These are phyloP conservation scores for Penicillium egyptiacum DNA, from an alignment of 495 filamentous ascomycete species.

Conservation along the genomic window DNA sequence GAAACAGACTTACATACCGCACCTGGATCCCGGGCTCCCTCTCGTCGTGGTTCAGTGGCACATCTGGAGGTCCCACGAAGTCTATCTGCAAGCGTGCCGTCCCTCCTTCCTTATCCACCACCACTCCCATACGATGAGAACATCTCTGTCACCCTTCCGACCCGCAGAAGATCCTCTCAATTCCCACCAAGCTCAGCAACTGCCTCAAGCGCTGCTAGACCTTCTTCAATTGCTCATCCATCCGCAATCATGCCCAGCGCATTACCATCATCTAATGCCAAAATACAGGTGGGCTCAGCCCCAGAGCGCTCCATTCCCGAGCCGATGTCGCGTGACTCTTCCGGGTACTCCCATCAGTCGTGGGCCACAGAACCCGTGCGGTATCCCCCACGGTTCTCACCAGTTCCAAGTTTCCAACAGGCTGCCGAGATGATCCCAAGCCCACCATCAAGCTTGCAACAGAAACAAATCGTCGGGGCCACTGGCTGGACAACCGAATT, in stretches of 20 bases:
- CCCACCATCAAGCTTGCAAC: slow-evolving; percentile 11
- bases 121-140: slow-evolving; percentile 35
- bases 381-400: slow-evolving; percentile 32
- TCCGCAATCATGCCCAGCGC: slow-evolving; percentile 45
- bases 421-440: slow-evolving; percentile 7
- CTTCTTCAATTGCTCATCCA: slow-evolving; percentile 29
- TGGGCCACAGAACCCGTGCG: slow-evolving; percentile 43
- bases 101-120: slow-evolving; percentile 24
- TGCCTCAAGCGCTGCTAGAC: background rate
- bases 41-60: slow-evolving; percentile 29
- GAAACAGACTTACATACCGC: slow-evolving; percentile 28
- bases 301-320: slow-evolving; percentile 32
- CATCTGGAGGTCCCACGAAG: slow-evolving; percentile 23
- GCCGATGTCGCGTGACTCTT: slow-evolving; percentile 36
- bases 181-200: background rate
- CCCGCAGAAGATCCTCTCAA: slow-evolving; percentile 14
- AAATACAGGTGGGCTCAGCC: slow-evolving; percentile 19
- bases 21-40: slow-evolving; percentile 26
- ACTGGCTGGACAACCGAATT: slow-evolving; percentile 27
- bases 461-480: slow-evolving; percentile 22
- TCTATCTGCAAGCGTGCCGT: slow-evolving; percentile 36
- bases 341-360: slow-evolving; percentile 38
- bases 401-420: slow-evolving; percentile 21
- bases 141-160: slow-evolving; percentile 25
- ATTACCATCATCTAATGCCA: slow-evolving; percentile 25